These are phyloP conservation scores for Simmondsia chinensis DNA, from an alignment of 148 eudicot species.

Conservation along the genomic window DNA sequence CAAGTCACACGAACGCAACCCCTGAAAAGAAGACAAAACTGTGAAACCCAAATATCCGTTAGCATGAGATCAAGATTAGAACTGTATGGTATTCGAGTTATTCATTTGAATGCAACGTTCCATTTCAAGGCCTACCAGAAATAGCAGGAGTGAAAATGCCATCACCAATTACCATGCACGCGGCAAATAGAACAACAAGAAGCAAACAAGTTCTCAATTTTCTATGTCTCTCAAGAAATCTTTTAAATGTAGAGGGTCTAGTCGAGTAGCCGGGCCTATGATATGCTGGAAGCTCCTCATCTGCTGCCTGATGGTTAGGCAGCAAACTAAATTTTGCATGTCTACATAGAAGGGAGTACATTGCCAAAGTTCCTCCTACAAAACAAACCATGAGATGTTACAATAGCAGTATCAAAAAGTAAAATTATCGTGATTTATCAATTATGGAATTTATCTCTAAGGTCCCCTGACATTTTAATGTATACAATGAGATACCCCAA, in stretches of 20 bases:
- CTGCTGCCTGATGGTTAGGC: conserved; percentile 38
- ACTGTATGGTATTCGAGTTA: no score
- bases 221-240: conserved; percentile 26
- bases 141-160: conserved; percentile 39
- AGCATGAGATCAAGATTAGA: no score
- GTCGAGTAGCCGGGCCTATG: conserved; percentile 23
- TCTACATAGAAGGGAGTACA: conserved; percentile 46
- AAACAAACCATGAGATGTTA: neutral
- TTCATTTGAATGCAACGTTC: no score
- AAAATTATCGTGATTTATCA: no score
- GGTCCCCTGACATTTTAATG: no score
- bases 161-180: conserved; percentile 33
- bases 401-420: neutral
- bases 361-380: conserved; percentile 45
- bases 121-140: conserved; percentile 33
- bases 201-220: conserved; percentile 25
- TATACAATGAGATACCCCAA: no score
- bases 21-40: conserved; percentile 42
- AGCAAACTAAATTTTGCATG: conserved; percentile 43
- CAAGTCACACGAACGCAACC: conserved; percentile 24
- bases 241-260: conserved; percentile 12
- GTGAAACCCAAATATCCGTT: conserved; percentile 9
- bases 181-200: conserved; percentile 24
- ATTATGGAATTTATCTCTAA: no score
- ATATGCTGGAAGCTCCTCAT: conserved; percentile 38